Base-by-base conservation (phyloP, 208 protist genomes). In the Trypanosoma cruzi region DNA sequence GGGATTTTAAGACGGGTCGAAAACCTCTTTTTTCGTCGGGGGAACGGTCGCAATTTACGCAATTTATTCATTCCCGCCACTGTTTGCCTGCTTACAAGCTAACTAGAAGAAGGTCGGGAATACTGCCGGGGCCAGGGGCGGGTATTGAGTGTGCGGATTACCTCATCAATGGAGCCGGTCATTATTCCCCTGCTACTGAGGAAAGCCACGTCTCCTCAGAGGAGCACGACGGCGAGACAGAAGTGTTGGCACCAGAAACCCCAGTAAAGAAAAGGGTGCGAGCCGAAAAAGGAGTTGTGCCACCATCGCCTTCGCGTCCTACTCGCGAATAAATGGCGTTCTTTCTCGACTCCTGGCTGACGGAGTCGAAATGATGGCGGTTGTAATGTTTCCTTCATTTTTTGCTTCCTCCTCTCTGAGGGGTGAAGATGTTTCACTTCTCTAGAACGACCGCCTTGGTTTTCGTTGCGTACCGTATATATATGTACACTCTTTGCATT, bases 61-160 rank as follows among this genome's bases (percentile, higher is more conserved):
- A 48, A 1, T 32, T 60, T 2, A 28, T 36, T 3, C 20, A 58
- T 36, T 48, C 68, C 20, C 50, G 31, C 59, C 52, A 57, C n/a
- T 54, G 60, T n/a, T 55, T 73, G 26, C 68, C 68, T 4, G 52
- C 68, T 24, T 73, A 73, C 62, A 73, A 65, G 60, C 36, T 73
- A 32, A 73, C 52, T 14, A 73, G 46, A 53, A 32, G 68, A 18
- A 10, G 26, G 24, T 57, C 31, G 24, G 36, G 42, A 24, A 50
- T 32, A 34, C 5, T 14, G 22, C 20, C 52, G 26, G 18, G 16
- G 28, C 2, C 32, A 22, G 22, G 37, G 44, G 11, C 36, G 14
- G 26, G 26, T 20, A 24, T 32, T 48, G 34, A n/a, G 5, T 62
- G 13, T 61, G 26, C 37, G n/a, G 60, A 59, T 34, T 10, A 18